Evolutionary conservation across 352 stramenopile genomes (phyloP), one percentile per base, ranked within the genome.

Genomic region (Pythium dissotocum): DNA sequence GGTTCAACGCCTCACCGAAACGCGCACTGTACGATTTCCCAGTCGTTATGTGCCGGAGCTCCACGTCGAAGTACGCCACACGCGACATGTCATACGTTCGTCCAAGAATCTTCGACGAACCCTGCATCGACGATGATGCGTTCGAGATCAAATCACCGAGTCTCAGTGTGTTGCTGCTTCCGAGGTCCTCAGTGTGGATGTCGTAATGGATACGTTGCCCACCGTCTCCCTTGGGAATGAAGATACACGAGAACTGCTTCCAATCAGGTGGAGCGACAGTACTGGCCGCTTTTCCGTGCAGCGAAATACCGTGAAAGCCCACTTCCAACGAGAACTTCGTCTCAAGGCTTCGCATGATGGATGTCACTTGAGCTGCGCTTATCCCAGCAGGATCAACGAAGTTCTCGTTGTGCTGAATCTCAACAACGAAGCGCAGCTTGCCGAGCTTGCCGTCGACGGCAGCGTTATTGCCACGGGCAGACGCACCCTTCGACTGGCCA

Each of bases 341-440:
- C 33, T 88, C 82, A 12, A 77, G 56, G 18, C 61, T 66, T 30
- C 72, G 73, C 26, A 71, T 61, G 1, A 70, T 26, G 0, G 52
- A 33, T 4, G 58, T 32, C 21, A 73, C 63, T 32, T 82, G 67
- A 5, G 68, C 40, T 33, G 70, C 54, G 10, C 48, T 73, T 0
- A 79, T 18, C 6, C 61, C 57, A 13, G 35, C 70, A 0, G 70
- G 67, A 57, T 87, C 74, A 8, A 83, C 63, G 26, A 77, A 89
- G 53, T 85, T 88, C 13, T 92, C 82, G 58, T 90, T 88, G 26
- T 79, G 71, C n/a, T 72, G 68, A 0, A 92, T 53, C 62, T 90
- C 76, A 7, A 92, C 59, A 9, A 61, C 42, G 36, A 92, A 87
- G 6, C 73, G 73, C 4, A 92, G 71, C 44, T 76, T 82, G 5